Base-by-base conservation (phyloP, 345 rosid genomes). In the Physaria fendleri region DNA sequence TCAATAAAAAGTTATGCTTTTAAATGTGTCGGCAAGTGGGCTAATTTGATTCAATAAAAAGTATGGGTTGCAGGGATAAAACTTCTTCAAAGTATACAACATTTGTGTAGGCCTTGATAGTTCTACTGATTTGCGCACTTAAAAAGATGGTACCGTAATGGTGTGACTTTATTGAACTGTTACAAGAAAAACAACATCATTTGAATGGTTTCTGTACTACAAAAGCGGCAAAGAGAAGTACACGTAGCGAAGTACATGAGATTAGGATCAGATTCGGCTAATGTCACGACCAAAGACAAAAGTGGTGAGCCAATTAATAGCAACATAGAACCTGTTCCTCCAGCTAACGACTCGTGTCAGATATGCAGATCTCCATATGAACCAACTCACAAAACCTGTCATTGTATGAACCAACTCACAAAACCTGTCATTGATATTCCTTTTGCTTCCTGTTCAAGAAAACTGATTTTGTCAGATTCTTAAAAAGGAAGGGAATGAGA, bases 361-460 rank as follows among this genome's bases (percentile, higher is more conserved):
- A 74, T 93, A 93, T 0, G 97, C 99, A n/a, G 99, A 93, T 18
- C 95, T 87, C 99, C 99, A 93, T 66, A 93, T 68, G 72, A 93
- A 80, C 94, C 94, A 93, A 69, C 99, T 89, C 33, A 47, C 6
- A 48, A 93, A 89, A 56, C 99, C 97, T 0, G 88, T 87, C 56
- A 89, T 28, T 21, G 99, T 66, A 93, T 68, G 72, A 93, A 80
- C 94, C 94, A 93, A 69, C 99, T 89, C 33, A 47, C 6, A 48
- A 93, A 89, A 56, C 99, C 97, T 0, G 88, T 87, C 56, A 89
- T 28, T 21, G 99, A 78, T 59, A 93, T 34, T 46, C 97, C 99
- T 74, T 83, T 93, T 11, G 75, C 83, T 35, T 85, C 85, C 99
- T 93, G 82, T 25, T 2, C 51, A 61, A 61, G 22, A 35, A 68